Base-by-base conservation (phyloP, 2,329 filamentous ascomycete species). In the Anthostomella pinea region DNA sequence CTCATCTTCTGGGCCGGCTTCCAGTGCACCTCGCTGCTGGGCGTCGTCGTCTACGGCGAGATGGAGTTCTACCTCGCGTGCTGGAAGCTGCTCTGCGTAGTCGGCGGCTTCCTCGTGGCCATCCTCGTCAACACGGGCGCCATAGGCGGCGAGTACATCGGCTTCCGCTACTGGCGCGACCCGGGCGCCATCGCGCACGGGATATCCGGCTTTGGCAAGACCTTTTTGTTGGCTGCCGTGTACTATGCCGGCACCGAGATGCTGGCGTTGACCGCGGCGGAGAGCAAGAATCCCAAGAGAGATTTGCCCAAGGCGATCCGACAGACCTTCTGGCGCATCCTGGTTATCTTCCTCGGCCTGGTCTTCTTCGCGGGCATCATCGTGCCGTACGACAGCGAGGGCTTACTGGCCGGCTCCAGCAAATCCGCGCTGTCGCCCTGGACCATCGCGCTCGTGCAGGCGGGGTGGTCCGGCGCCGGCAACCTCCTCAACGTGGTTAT, bases 1-100 rank as follows among this genome's bases (percentile, higher is more conserved):
- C 41, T 72, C 6, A 63, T 72, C 6, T 70, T 64, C 45, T 71
- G 64, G 64, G 58, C 59, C 4, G 48, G 69, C 7, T 72, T 69
- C 37, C 59, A 68, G 34, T 50, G 44, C 3, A 49, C 69, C 6
- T 66, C 62, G 1, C 58, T 69, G 2, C 42, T 59, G 1, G 56
- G 55, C 3, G 43, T 58, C 6, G 54, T 56, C 6, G 44, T 57
- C 11, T 58, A 57, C 26, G 56, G 55, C 2, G 56, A 59, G 38
- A 58, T 58, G 55, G 54, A 58, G 38, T 57, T 57, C 33, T 58
- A 50, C 41, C 49, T 59, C 8, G 54, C 58, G 2, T 49, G 46
- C 4, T 60, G 56, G 53, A 65, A 65, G 37, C 43, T 65, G 1
- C 39, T 60, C 10, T 59, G 51, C 21, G 49, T 64, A 9, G 37